Base-by-base conservation (phyloP, 345 rosid species). In the Barbarea vulgaris region DNA sequence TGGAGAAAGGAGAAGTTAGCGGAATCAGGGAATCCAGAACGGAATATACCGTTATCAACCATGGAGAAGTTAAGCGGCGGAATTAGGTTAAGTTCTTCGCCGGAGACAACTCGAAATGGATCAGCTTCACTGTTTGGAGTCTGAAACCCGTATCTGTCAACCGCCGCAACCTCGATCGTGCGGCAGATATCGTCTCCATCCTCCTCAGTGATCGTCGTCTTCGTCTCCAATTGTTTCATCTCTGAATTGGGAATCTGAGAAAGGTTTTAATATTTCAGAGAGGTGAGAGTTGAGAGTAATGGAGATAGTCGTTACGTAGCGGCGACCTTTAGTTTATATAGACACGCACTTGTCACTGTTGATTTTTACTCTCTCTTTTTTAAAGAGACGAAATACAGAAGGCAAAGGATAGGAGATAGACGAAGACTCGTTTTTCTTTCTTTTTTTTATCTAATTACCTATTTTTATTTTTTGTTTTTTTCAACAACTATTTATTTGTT, bases 21-120 rank as follows among this genome's bases (percentile, higher is more conserved):
- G 44, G 96, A 83, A 79, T 87, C 95, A 30, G 99, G 99, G 81
- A 92, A 95, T 67, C 99, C 99, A 50, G 99, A 92, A 74, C 99
- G 81, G 86, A 95, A 95, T 64, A 95, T 85, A 68, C 97, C 97
- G 66, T 87, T 90, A 74, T 92, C 99, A 22, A 95, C 99, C 93
- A 92, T 84, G 1, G 99, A 75, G 88, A 95, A 95, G 86, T 95
- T 95, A 4, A 92, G 80, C 1, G 99, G 99, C 4, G 99, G 99
- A 8, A 79, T 83, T 55, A 85, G 80, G 76, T 64, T 80, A 67
- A 80, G 71, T n/a, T 95, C 93, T 6, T 84, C 91, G 2, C 80
- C 82, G 63, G 80, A 34, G 33, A 68, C 7, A 8, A 34, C 51
- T 19, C 12, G 34, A 53, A 52, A 63, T 8, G 62, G 52, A 59